Base-by-base conservation (phyloP, 2,329 filamentous ascomycete genomes). In the Talaromyces sp. region DNA sequence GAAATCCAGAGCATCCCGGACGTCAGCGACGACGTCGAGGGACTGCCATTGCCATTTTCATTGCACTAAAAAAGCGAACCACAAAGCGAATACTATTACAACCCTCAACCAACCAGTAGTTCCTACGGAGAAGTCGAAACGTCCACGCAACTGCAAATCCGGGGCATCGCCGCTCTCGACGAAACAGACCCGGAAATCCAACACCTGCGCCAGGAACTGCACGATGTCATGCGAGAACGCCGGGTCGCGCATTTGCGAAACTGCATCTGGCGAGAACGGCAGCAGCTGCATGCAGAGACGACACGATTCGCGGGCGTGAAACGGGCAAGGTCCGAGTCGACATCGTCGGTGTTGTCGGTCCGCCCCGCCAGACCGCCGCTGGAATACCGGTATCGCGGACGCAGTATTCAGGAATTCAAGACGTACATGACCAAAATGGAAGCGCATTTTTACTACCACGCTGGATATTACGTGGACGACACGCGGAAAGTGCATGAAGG, bases 371-470 rank as follows among this genome's bases (percentile, higher is more conserved):
- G 24, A 8, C 48, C 48, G 7, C 48, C 48, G 7, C 11, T 51
- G 12, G 35, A 56, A 56, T 38, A 43, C 35, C 31, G 35, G 17
- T 56, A 56, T 19, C 32, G 35, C 12, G 54, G 54, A 24, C 26
- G 35, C 17, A 56, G 41, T 21, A 56, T 56, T 5, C n/a, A 43
- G 14, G 54, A 56, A 43, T 56, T 56, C 35, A 41, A 9, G 24
- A 43, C 54, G 7, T 56, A 43, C 24, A 56, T 56, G 54, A 56
- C 31, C 41, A 38, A 43, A 19, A 41, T 56, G 54, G 54, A 56
- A 38, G 41, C 26, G 6, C 35, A 56, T 26, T 56, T 56, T 27
- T 43, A 43, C n/a, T 35, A 43, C 35, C 41, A 56, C 35, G 29
- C 54, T n/a, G 32, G 41, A 6, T 56, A 56, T 29, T 56, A 43